Conservation (phyloP, 2,329 filamentous ascomycete genomes). For the Ascochyta koolunga region DNA sequence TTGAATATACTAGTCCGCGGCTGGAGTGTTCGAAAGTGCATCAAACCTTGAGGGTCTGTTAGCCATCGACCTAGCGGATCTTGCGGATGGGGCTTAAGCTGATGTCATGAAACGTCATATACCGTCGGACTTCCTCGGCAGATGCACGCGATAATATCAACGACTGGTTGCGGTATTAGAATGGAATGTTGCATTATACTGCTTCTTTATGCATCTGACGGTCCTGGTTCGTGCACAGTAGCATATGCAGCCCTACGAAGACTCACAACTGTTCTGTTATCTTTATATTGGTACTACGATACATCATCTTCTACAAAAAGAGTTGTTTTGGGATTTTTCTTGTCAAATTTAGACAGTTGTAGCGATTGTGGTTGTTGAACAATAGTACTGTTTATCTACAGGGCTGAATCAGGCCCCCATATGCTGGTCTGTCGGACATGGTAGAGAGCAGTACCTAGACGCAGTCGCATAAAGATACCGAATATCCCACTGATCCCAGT, state of each 20-base stretch:
- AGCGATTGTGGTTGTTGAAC: too few relatives aligned
- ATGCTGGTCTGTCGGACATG: too few relatives aligned
- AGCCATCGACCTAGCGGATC: constrained; percentile 1
- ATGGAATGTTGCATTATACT: neutral
- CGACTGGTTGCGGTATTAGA: neutral
- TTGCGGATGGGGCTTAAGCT: neutral
- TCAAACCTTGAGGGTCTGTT: neutral
- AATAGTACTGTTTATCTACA: too few relatives aligned
- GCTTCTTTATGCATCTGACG: too few relatives aligned
- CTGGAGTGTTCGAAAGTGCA: constrained; percentile 13
- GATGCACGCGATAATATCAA: neutral
- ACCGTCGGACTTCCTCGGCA: constrained; percentile 1
- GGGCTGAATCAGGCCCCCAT: too few relatives aligned
- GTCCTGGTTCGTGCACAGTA: too few relatives aligned
- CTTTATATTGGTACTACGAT: too few relatives aligned
- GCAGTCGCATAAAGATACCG: neutral
- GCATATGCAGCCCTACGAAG: too few relatives aligned
- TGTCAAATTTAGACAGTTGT: too few relatives aligned
- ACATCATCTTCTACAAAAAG: too few relatives aligned
- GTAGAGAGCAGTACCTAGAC: neutral
- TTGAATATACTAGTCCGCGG: constrained; percentile 8
- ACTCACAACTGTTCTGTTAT: too few relatives aligned
- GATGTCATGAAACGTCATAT: constrained; percentile 8
- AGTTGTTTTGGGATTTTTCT: too few relatives aligned
- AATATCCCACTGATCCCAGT: neutral